Conservation (phyloP, 768 basidiomycete genomes). For the Termitomyces sp. region DNA sequence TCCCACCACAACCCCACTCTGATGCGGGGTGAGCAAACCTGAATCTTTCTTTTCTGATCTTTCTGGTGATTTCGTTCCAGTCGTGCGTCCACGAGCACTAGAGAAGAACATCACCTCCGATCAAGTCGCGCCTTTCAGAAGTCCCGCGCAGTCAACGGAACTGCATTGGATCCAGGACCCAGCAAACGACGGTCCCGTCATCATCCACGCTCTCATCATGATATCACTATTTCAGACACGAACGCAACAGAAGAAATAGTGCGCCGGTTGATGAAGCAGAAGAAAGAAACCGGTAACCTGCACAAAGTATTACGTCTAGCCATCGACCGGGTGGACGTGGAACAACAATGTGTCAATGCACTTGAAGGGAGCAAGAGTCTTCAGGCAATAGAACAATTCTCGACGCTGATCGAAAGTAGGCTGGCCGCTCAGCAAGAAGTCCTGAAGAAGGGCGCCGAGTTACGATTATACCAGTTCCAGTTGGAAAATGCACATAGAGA, state of each 20-base stretch:
- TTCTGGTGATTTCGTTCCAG: background rate
- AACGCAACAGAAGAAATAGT: conserved; percentile 25
- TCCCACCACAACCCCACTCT: background rate
- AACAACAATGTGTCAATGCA: conserved; percentile 30
- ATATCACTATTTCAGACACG: conserved; percentile 3
- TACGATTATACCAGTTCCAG: conserved; percentile 35
- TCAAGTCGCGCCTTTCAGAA: background rate
- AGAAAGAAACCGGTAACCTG: conserved; percentile 31
- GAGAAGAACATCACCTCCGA: background rate
- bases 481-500: conserved; percentile 43
- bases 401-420: conserved; percentile 31
- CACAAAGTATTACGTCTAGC: conserved; percentile 32
- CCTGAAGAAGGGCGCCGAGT: conserved; percentile 30
- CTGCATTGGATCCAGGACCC: background rate
- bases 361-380: conserved; percentile 30
- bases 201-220: conserved; percentile 8
- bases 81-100: background rate
- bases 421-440: conserved; percentile 34
- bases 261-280: conserved; percentile 28
- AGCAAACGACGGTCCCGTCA: conserved; percentile 9
- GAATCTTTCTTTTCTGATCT: background rate
- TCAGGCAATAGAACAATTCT: conserved; percentile 30
- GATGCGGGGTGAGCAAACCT: background rate
- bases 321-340: conserved; percentile 29
- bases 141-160: background rate